These are phyloP conservation scores for Stropharia rugosoannulata DNA, from an alignment of 768 basidiomycete species.

Conservation along the genomic window DNA sequence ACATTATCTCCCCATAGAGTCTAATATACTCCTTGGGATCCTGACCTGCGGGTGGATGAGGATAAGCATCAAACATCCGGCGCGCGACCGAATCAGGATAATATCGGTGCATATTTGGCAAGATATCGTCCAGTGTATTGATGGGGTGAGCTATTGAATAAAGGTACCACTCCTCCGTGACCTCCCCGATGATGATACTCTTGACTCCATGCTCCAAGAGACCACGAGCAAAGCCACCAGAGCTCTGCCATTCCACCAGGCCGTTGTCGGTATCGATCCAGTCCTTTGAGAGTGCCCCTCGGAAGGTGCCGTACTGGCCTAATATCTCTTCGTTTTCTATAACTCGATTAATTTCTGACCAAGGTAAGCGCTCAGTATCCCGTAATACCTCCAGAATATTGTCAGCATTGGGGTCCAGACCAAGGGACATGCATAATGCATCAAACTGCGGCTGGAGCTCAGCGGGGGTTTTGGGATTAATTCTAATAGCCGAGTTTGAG, in stretches of 20 bases:
- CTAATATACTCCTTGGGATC: conserved; percentile 40
- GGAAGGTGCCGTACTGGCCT: conserved; percentile 64
- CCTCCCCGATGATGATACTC: conserved; percentile 65
- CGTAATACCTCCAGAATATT: conserved; percentile 50
- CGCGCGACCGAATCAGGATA: conserved; percentile 49
- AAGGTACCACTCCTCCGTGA: conserved; percentile 76
- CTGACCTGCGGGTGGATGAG: conserved; percentile 37
- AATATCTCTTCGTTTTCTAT: conserved; percentile 55
- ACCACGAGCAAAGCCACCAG: conserved; percentile 53
- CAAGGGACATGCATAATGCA: conserved; percentile 56
- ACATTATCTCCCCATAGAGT: conserved; percentile 59
- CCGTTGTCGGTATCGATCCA: conserved; percentile 57
- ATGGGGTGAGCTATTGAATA: conserved; percentile 72
- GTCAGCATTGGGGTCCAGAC: conserved; percentile 51
- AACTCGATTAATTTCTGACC: conserved; percentile 47
- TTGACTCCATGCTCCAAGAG: conserved; percentile 58
- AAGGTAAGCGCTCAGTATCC: conserved; percentile 47
- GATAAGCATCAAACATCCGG: conserved; percentile 45
- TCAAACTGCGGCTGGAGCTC: conserved; percentile 63
- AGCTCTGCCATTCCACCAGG: conserved; percentile 68
- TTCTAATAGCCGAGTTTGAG: conserved; percentile 24
- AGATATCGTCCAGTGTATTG: conserved; percentile 44
- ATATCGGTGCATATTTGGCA: conserved; percentile 59
- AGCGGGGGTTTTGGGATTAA: conserved; percentile 56
- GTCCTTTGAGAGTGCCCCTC: conserved; percentile 58